phyloP scores from a whole-genome alignment of 108 stramenopile genomes.

The Epithemia pelagica region DNA sequence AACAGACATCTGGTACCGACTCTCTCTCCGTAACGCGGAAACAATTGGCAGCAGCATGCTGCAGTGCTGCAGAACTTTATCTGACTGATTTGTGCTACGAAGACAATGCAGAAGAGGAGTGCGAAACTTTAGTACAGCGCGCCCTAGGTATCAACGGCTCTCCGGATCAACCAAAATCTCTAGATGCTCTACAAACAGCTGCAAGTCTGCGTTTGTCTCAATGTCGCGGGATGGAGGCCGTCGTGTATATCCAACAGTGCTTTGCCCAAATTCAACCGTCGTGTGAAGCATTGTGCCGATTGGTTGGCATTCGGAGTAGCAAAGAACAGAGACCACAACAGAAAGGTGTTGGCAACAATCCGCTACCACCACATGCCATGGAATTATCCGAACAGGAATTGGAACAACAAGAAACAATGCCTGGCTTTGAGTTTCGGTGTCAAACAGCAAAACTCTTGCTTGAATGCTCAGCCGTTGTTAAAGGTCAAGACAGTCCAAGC shows the following conservation, averaged over 20 bases:
- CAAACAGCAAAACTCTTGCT: conserved; percentile 79
- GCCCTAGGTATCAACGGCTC: conserved; percentile 49
- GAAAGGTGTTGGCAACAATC: conserved; percentile 4
- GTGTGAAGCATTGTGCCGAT: conserved; percentile 63
- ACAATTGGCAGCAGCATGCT: conserved; percentile 70
- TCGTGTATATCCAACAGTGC: conserved; percentile 49
- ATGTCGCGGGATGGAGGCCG: conserved; percentile 53
- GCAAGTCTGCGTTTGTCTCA: conserved; percentile 77
- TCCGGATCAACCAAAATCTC: conserved; percentile 27
- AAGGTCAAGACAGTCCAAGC: background rate
- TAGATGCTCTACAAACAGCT: conserved; percentile 83
- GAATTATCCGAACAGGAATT: conserved; percentile 48
- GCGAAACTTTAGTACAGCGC: conserved; percentile 49
- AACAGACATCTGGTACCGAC: background rate
- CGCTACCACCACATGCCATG: conserved; percentile 11
- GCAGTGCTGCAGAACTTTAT: conserved; percentile 78
- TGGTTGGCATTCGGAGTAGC: conserved; percentile 57
- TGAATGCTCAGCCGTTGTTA: conserved; percentile 57
- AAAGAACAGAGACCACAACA: conserved; percentile 1
- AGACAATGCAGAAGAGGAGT: conserved; percentile 69
- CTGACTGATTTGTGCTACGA: conserved; percentile 86
- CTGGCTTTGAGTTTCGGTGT: conserved; percentile 75
- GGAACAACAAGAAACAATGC: conserved; percentile 34
- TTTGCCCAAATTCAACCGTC: conserved; percentile 67
- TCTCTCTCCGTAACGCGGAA: conserved; percentile 17